phyloP scores from a whole-genome alignment of 495 filamentous ascomycete genomes.

The Ascobolus immersus region DNA sequence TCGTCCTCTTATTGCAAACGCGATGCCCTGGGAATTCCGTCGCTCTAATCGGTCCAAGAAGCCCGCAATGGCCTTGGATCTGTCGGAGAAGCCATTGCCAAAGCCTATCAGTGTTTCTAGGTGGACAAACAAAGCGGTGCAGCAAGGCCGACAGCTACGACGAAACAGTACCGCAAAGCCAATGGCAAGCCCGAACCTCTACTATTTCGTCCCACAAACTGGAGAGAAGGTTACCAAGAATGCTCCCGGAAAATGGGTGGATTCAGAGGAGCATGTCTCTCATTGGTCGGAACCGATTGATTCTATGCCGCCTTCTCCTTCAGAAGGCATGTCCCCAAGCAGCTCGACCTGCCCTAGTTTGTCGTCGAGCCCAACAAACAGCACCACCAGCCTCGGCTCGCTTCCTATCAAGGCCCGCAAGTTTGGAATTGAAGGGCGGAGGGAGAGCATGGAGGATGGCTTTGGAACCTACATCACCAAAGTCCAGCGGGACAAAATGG shows the following conservation, averaged over 20 bases:
- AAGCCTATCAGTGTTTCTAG: slow-evolving; percentile 14
- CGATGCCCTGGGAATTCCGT: too few relatives aligned
- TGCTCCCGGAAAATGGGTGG: slow-evolving; percentile 1
- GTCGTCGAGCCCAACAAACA: slow-evolving; percentile 12
- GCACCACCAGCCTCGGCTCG: not conserved
- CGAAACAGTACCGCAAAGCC: slow-evolving; percentile 10
- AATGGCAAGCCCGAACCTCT: slow-evolving; percentile 7
- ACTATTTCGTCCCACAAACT: slow-evolving; percentile 6
- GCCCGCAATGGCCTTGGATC: slow-evolving; percentile 11
- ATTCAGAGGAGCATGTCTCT: slow-evolving; percentile 15
- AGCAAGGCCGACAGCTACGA: slow-evolving; percentile 8
- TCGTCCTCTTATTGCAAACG: slow-evolving; percentile 1
- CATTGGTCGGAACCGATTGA: slow-evolving; percentile 16
- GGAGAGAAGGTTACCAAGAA: slow-evolving; percentile 6
- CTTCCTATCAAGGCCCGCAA: slow-evolving; percentile 7
- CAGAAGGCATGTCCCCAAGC: slow-evolving; percentile 4
- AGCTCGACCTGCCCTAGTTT: slow-evolving; percentile 13
- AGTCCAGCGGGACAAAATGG: too few relatives aligned
- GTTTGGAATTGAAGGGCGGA: slow-evolving; percentile 3
- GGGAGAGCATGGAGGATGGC: slow-evolving; percentile 11
- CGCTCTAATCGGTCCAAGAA: slow-evolving; percentile 1
- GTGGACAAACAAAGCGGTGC: slow-evolving; percentile 11
- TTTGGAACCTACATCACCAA: slow-evolving; percentile 13
- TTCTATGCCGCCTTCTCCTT: slow-evolving; percentile 9
- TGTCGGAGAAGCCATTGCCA: slow-evolving; percentile 9